Base-by-base conservation (phyloP, 2,329 filamentous ascomycete species). In the Colletotrichum noveboracense region DNA sequence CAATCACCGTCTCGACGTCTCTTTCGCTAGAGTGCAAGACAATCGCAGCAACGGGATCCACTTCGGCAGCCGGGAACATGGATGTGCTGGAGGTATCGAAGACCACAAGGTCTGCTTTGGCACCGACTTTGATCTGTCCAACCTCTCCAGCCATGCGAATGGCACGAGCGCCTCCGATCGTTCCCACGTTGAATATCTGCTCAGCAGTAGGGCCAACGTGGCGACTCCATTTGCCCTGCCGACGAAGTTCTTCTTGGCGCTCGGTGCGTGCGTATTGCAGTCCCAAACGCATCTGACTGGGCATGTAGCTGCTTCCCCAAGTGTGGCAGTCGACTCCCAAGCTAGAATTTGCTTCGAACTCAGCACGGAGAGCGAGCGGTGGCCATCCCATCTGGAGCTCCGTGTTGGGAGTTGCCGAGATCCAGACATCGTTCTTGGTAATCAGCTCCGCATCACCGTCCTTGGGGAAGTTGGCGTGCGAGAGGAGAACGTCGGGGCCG, bases 141-240 rank as follows among this genome's bases (percentile, higher is more conserved):
- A 89, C 81, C 60, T 85, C 78, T 12, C 83, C 78, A 24, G 83
- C 83, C 83, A 89, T 82, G 2, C 85, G 83, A 5, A 85, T 80
- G 1, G 87, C 86, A 70, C 83, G 80, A 1, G 88, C 88, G 0
- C 87, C 87, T 3, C 82, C 80, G n/a, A 89, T 83, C 0, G 88
- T 90, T 0, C 82, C 88, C 7, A 90, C 83, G 76, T 89, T 89
- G 79, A 88, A 90, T 4, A 83, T 87, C 52, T 88, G 83, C 56
- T 76, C 62, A 5, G 48, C 70, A 4, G 43, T 56, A 2, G 43
- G 38, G 3, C 70, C 70, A 6, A 58, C 30, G 14, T 68, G 70
- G 3, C 70, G 73, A 16, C 73, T 69, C 70, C 74, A 76, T 30
- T 61, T 66, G 2, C 70, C 74, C 60, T 86, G 83, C 14, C 18